Evolutionary conservation across 169 alveolate genomes (phyloP).

Genomic region (Eimeria acervulina): DNA sequence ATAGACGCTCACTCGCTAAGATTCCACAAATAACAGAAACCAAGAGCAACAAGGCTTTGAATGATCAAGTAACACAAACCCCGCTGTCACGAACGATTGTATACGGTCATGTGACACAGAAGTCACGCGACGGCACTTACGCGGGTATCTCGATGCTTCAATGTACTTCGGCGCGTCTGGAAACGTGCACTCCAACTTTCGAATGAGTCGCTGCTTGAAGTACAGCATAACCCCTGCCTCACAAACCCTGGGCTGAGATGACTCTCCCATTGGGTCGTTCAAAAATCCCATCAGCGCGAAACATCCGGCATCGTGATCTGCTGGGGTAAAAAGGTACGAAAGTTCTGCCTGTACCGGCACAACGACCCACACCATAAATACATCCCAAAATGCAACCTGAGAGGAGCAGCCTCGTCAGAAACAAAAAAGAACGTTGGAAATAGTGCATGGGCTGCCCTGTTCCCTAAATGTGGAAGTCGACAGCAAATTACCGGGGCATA

Average conservation of each 20-base stretch:
- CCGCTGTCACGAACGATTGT: neutral
- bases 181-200: constrained; percentile 93
- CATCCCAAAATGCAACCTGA: neutral
- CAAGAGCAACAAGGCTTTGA: too few species aligned
- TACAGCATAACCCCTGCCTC: constrained; percentile 94
- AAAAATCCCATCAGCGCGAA: constrained; percentile 92
- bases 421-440: neutral
- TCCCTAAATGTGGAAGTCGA: neutral
- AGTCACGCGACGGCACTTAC: constrained; percentile 21
- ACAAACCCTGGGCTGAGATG: constrained; percentile 87
- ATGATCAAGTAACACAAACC: neutral
- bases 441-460: neutral
- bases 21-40: neutral
- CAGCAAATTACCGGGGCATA: constrained; percentile 70
- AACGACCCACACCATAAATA: neutral
- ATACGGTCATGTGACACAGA: neutral
- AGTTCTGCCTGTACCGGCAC: constrained; percentile 87
- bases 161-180: constrained; percentile 90
- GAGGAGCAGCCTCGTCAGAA: neutral
- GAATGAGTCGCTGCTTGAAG: constrained; percentile 91
- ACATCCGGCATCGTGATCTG: constrained; percentile 91
- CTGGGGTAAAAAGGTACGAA: constrained; percentile 91
- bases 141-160: constrained; percentile 82
- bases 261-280: constrained; percentile 88
- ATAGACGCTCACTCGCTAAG: constrained; percentile 60